These are phyloP conservation scores for Xylariaceae sp. DNA, from an alignment of 2,329 filamentous ascomycete species.

Conservation along the genomic window DNA sequence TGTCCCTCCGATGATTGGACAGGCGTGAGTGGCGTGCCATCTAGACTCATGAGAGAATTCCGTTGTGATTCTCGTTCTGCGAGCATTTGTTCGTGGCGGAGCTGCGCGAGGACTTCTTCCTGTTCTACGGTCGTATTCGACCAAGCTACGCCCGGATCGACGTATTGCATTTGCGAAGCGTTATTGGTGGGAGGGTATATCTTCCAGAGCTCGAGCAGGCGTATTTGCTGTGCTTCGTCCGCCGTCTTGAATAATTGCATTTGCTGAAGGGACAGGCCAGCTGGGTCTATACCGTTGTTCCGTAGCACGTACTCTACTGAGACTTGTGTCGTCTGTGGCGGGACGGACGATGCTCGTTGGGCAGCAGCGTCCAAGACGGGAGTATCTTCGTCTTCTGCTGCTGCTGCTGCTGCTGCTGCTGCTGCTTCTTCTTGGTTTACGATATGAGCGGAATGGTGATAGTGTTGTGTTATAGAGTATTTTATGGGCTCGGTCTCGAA, in stretches of 20 bases:
- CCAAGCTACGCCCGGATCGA: conserved; percentile 48
- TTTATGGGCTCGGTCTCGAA: conserved; percentile 45
- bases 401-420: too few species aligned
- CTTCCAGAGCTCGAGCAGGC: conserved; percentile 78
- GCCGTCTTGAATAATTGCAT: conserved; percentile 73
- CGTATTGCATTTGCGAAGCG: conserved; percentile 37
- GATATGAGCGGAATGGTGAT: conserved; percentile 72
- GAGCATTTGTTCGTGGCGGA: conserved; percentile 52
- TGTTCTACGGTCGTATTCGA: conserved; percentile 49
- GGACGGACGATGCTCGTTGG: conserved; percentile 46
- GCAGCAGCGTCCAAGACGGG: conserved; percentile 28
- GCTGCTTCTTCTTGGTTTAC: conserved; percentile 31
- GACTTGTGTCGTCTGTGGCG: conserved; percentile 42
- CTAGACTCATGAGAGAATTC: conserved; percentile 44
- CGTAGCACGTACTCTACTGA: conserved; percentile 54
- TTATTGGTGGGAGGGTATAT: conserved; percentile 63
- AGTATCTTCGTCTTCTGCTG: conserved; percentile 20
- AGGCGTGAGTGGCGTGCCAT: conserved; percentile 45
- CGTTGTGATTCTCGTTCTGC: conserved; percentile 41
- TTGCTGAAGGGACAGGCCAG: conserved; percentile 65
- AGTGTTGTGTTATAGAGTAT: conserved; percentile 76
- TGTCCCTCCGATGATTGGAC: conserved; percentile 49
- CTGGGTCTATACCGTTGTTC: conserved; percentile 64
- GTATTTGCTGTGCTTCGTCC: conserved; percentile 62
- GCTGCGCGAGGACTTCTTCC: conserved; percentile 52